These are phyloP conservation scores for Tetragonia tetragonoides DNA, from an alignment of 148 eudicot genomes.

Conservation along the genomic window DNA sequence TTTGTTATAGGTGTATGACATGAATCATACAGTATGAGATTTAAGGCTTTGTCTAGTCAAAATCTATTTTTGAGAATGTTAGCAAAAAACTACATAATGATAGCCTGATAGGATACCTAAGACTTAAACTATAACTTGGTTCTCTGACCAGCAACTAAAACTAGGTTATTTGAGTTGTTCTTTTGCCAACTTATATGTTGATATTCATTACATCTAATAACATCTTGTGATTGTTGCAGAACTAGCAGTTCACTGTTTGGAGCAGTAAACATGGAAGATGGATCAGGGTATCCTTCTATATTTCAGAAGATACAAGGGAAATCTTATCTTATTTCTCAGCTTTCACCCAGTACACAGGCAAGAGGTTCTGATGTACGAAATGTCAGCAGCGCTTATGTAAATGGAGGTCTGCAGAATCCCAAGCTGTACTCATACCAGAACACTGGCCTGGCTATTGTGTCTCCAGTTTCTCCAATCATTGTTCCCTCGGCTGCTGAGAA, in stretches of 20 bases:
- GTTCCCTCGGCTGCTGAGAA: slow-evolving; percentile 7
- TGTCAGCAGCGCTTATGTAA: slow-evolving; percentile 24
- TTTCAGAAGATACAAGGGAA: slow-evolving; percentile 43
- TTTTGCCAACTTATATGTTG: no score
- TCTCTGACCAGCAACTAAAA: no score
- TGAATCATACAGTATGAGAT: no score
- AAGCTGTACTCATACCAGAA: slow-evolving; percentile 18
- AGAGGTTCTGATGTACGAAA: slow-evolving; percentile 27
- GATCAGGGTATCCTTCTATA: slow-evolving; percentile 39
- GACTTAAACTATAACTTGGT: no score
- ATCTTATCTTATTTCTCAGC: slow-evolving; percentile 37
- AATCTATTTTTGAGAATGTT: no score
- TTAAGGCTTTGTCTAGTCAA: no score
- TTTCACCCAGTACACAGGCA: slow-evolving; percentile 35
- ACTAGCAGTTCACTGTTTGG: not conserved
- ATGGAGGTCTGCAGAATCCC: slow-evolving; percentile 39
- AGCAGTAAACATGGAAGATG: slow-evolving; percentile 43
- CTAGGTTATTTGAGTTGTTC: no score
- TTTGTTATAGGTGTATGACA: no score
- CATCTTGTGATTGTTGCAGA: no score
- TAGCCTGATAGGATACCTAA: no score
- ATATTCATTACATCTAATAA: no score
- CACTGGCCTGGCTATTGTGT: slow-evolving; percentile 23
- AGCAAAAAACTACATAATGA: no score
- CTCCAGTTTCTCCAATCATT: slow-evolving; percentile 39